A percentile compares a stretch with the other conserved stretches of the same genome.
These are phyloP conservation scores for Epichloe amarillans DNA, from an alignment of 2,329 filamentous ascomycete species.

Conservation along the genomic window DNA sequence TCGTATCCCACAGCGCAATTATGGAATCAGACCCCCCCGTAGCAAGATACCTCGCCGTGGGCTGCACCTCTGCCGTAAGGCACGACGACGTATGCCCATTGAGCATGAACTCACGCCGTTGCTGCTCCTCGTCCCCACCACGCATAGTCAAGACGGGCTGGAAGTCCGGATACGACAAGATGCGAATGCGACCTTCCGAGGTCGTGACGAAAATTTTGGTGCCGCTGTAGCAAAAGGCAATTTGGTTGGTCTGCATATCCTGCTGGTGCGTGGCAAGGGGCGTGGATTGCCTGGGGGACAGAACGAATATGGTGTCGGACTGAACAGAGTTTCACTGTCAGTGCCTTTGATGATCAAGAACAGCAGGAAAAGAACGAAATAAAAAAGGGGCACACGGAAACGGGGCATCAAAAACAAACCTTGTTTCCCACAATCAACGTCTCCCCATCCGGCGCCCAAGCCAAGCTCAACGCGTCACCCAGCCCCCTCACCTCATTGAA, in stretches of 20 bases:
- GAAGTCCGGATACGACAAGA: slow-evolving; percentile 54
- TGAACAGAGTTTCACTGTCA: slow-evolving; percentile 15
- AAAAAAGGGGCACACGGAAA: background rate
- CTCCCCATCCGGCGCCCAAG: slow-evolving; percentile 60
- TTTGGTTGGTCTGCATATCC: slow-evolving; percentile 53
- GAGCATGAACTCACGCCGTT: slow-evolving; percentile 41
- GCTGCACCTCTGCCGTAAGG: slow-evolving; percentile 54
- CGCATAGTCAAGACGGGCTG: slow-evolving; percentile 39
- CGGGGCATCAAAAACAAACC: slow-evolving; percentile 29
- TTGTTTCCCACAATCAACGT: slow-evolving; percentile 61
- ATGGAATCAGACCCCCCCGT: slow-evolving; percentile 65
- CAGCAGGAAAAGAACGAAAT: background rate
- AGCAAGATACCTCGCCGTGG: slow-evolving; percentile 57
- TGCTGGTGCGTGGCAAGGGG: slow-evolving; percentile 48
- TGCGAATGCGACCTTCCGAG: slow-evolving; percentile 55
- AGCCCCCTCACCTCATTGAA: slow-evolving; percentile 55
- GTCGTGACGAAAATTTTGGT: slow-evolving; percentile 58
- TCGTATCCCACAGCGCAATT: slow-evolving; percentile 66
- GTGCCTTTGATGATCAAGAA: background rate
- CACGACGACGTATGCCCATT: slow-evolving; percentile 63
- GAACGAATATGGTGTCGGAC: slow-evolving; percentile 48
- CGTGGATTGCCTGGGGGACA: slow-evolving; percentile 45
- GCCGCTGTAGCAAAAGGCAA: slow-evolving; percentile 62
- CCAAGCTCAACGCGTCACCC: slow-evolving; percentile 56
- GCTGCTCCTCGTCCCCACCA: slow-evolving; percentile 25